These are phyloP conservation scores for Pythium phragmitis DNA, from an alignment of 352 stramenopile genomes.

Conservation along the genomic window DNA sequence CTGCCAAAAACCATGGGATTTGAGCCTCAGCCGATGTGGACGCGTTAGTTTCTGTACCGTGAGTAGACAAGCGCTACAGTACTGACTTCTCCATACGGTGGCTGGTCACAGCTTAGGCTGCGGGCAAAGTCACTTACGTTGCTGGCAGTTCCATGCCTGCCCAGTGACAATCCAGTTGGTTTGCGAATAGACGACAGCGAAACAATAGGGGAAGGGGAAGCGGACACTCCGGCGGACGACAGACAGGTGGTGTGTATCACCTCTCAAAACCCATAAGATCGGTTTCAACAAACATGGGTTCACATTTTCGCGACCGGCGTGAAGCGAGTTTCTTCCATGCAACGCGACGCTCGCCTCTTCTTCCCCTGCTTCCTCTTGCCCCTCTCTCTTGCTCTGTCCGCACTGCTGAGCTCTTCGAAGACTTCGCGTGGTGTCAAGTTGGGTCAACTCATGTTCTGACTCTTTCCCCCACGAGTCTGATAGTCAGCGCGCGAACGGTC, in stretches of 20 bases:
- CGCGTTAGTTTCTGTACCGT: too few relatives aligned
- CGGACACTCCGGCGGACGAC: background rate
- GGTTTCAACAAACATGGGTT: constrained; percentile 10
- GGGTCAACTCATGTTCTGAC: background rate
- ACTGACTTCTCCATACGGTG: background rate
- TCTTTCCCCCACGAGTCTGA: background rate
- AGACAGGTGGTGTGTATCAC: background rate
- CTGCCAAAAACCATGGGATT: too few relatives aligned
- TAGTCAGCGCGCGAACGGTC: background rate
- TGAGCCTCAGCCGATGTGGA: too few relatives aligned
- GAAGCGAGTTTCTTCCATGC: constrained; percentile 2
- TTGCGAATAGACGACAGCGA: constrained; percentile 5
- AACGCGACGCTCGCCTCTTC: background rate
- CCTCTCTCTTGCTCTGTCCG: background rate
- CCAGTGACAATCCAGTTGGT: constrained; percentile 6
- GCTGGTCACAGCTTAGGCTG: background rate
- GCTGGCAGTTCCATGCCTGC: background rate
- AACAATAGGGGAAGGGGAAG: constrained; percentile 20
- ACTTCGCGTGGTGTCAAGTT: background rate
- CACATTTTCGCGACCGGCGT: constrained; percentile 1
- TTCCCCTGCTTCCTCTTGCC: background rate
- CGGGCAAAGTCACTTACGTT: background rate
- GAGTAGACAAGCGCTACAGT: too few relatives aligned
- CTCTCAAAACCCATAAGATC: constrained; percentile 17
- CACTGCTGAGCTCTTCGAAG: background rate